Conservation (phyloP, 192 early-diverging fungal genomes). For the Rhizoclosmatium sp. region DNA sequence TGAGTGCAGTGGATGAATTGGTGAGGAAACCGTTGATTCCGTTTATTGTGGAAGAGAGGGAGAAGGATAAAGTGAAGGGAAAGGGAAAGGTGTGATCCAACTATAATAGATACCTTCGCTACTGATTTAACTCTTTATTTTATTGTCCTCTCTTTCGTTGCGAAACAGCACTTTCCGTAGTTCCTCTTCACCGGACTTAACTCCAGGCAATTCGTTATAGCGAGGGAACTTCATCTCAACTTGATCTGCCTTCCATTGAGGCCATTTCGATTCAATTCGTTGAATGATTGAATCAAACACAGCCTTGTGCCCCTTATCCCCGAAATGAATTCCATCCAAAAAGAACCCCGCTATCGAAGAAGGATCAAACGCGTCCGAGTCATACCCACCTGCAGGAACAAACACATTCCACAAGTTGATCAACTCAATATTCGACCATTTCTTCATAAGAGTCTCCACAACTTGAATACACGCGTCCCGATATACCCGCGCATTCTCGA, state of each 20-base stretch:
- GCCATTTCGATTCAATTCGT: not conserved
- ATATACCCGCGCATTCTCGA: conserved; percentile 16
- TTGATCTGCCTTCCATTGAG: not conserved
- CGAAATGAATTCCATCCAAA: not conserved
- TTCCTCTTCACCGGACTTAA: too few relatives aligned
- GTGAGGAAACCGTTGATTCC: conserved; percentile 7
- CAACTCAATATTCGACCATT: conserved; percentile 6
- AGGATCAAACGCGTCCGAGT: conserved; percentile 29
- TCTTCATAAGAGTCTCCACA: not conserved
- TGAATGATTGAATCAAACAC: not conserved
- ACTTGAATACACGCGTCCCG: conserved; percentile 39
- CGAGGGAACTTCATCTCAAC: not conserved
- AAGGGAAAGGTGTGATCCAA: not conserved
- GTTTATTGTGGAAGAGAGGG: not conserved
- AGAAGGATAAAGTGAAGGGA: not conserved
- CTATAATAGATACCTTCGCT: too few relatives aligned
- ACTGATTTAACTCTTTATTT: too few relatives aligned
- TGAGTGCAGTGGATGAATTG: not conserved
- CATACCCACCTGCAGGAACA: not conserved
- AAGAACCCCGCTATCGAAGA: not conserved
- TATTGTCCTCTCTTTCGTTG: too few relatives aligned
- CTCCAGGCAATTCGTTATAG: too few relatives aligned
- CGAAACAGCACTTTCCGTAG: too few relatives aligned
- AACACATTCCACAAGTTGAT: conserved; percentile 35
- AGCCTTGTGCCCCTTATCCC: not conserved